Evolutionary conservation across 2,329 filamentous ascomycete genomes (phyloP).

Genomic region (Paramyrothecium roridum): DNA sequence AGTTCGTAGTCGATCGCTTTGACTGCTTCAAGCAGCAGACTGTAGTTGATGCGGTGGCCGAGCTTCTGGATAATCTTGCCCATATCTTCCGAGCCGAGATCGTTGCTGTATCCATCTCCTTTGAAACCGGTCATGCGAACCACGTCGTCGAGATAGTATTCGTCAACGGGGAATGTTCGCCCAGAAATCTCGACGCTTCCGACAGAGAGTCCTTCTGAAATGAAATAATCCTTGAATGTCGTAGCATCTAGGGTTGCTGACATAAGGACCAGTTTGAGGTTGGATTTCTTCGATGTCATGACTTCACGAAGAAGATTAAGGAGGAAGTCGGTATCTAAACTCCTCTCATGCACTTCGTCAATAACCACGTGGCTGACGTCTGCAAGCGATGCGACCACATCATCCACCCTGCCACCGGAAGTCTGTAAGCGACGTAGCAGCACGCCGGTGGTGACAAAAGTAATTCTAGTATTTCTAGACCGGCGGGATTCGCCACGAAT

Average conservation of each 20-base stretch:
- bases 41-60: slow-evolving; percentile 87
- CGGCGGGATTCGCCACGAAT: slow-evolving; percentile 87
- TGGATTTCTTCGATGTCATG: slow-evolving; percentile 66
- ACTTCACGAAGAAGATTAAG: slow-evolving; percentile 85
- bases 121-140: slow-evolving; percentile 75
- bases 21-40: slow-evolving; percentile 77
- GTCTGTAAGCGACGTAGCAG: slow-evolving; percentile 87
- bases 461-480: slow-evolving; percentile 76
- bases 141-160: slow-evolving; percentile 87
- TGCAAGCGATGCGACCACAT: slow-evolving; percentile 76
- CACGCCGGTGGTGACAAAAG: slow-evolving; percentile 94
- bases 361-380: slow-evolving; percentile 94
- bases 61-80: slow-evolving; percentile 70
- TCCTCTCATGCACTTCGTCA: slow-evolving; percentile 94
- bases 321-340: slow-evolving; percentile 91
- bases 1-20: slow-evolving; percentile 78
- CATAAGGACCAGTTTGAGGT: slow-evolving; percentile 91
- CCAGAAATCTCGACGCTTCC: slow-evolving; percentile 84
- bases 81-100: slow-evolving; percentile 48
- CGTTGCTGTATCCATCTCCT: slow-evolving; percentile 41
- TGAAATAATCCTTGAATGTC: slow-evolving; percentile 83
- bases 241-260: slow-evolving; percentile 90
- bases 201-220: slow-evolving; percentile 62
- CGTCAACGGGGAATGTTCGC: slow-evolving; percentile 83
- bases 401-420: slow-evolving; percentile 74